A percentile compares a stretch with the other conserved stretches of the same genome.
Evolutionary conservation across 2,329 filamentous ascomycete species (phyloP).

Genomic region (Colletotrichum somersetense): DNA sequence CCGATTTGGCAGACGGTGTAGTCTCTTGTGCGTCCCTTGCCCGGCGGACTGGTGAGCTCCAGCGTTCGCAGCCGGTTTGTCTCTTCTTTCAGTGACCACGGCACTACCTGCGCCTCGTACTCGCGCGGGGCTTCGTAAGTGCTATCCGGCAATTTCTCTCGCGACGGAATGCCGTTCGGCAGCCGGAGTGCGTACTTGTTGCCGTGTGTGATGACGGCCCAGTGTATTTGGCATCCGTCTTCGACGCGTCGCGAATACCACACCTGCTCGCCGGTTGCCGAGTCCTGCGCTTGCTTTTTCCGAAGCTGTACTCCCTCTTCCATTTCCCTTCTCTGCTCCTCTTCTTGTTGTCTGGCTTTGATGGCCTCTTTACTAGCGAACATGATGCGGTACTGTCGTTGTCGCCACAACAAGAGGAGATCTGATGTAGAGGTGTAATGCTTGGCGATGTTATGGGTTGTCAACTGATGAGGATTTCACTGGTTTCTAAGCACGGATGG

Average conservation of each 20-base stretch:
- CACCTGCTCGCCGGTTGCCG: constrained; percentile 7
- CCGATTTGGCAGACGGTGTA: constrained; percentile 12
- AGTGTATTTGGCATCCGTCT: constrained; percentile 3
- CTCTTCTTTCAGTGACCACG: constrained; percentile 4
- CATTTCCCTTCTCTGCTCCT: background rate
- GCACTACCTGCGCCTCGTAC: background rate
- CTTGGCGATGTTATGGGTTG: background rate
- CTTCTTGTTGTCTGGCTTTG: background rate
- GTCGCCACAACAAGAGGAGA: background rate
- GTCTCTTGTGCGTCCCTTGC: background rate
- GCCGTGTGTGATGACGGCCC: constrained; percentile 12
- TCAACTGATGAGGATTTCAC: too few species aligned
- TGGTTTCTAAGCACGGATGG: background rate
- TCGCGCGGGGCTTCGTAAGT: background rate
- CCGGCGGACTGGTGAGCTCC: background rate
- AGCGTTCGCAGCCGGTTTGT: background rate
- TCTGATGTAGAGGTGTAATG: fast-evolving
- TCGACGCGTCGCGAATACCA: constrained; percentile 18
- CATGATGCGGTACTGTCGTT: background rate
- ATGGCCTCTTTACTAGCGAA: background rate
- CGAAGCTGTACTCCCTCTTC: constrained; percentile 2
- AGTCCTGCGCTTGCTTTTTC: background rate
- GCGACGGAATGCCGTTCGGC: background rate
- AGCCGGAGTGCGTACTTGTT: constrained; percentile 2
- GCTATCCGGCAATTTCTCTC: background rate